These are phyloP conservation scores for Trametes sp. DNA, from an alignment of 1,284 basidiomycete species.

Conservation along the genomic window DNA sequence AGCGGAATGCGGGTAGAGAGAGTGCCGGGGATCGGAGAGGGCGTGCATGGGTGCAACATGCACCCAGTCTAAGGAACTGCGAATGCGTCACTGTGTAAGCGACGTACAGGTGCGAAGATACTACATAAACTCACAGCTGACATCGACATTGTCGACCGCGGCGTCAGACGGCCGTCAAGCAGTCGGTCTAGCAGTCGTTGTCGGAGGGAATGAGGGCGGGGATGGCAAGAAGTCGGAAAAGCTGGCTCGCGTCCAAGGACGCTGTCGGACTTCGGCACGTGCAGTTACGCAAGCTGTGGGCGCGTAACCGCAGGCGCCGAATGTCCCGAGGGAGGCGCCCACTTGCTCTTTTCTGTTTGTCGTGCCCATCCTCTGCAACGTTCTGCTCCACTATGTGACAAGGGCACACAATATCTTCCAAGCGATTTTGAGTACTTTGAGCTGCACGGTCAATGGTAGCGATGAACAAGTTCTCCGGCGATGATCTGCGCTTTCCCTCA, in stretches of 20 bases:
- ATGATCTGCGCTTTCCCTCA: background rate
- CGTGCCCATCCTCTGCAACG: background rate
- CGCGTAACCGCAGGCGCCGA: background rate
- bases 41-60: constrained; percentile 42
- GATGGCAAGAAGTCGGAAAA: constrained; percentile 7
- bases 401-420: too few species aligned
- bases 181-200: constrained; percentile 3
- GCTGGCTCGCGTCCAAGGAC: constrained; percentile 15
- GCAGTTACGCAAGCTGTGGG: constrained; percentile 29
- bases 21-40: constrained; percentile 32
- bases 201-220: background rate
- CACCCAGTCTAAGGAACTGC: constrained; percentile 40
- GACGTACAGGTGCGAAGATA: background rate
- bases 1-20: constrained; percentile 38
- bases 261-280: constrained; percentile 24
- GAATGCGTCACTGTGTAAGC: constrained; percentile 2
- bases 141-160: constrained; percentile 30
- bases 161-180: constrained; percentile 7
- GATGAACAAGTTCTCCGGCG: background rate
- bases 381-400: too few species aligned
- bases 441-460: background rate
- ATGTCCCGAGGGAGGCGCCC: background rate
- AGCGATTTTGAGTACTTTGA: too few species aligned
- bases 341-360: background rate
- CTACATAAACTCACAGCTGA: constrained; percentile 17